Evolutionary conservation across 331 rosid species (phyloP).

Genomic region (Telfairia occidentalis): DNA sequence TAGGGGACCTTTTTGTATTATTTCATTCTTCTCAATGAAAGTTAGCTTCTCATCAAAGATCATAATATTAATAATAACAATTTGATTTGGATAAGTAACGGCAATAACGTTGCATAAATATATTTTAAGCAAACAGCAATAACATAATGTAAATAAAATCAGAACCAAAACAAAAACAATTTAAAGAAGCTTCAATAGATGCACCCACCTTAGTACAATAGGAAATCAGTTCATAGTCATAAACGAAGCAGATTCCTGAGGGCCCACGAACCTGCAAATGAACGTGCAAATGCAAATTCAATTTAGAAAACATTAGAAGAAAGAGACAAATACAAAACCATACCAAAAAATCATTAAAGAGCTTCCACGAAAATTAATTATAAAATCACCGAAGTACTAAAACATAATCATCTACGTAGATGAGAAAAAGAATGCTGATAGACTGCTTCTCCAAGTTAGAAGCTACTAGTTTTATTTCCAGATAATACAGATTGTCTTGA

Average conservation of each 20-base stretch:
- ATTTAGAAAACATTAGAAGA: background rate
- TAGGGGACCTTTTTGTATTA: background rate
- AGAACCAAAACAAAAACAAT: background rate
- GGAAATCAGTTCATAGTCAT: background rate
- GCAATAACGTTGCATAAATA: background rate
- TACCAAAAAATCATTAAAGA: background rate
- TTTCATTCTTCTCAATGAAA: background rate
- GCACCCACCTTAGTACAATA: background rate
- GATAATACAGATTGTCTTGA: background rate
- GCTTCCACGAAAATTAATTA: background rate
- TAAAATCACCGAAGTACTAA: background rate
- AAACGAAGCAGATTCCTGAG: background rate
- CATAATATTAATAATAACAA: background rate
- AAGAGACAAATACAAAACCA: background rate
- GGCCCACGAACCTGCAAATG: conserved; percentile 2
- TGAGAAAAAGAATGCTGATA: background rate
- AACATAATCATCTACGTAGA: background rate
- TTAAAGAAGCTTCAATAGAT: background rate
- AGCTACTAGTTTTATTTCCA: background rate
- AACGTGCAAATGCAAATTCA: background rate
- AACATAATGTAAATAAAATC: background rate
- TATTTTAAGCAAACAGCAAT: background rate
- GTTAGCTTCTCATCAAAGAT: background rate
- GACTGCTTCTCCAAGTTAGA: background rate
- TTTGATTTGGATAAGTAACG: background rate